Conservation (phyloP, 768 basidiomycete species). For the Hirschioporus abietinus region DNA sequence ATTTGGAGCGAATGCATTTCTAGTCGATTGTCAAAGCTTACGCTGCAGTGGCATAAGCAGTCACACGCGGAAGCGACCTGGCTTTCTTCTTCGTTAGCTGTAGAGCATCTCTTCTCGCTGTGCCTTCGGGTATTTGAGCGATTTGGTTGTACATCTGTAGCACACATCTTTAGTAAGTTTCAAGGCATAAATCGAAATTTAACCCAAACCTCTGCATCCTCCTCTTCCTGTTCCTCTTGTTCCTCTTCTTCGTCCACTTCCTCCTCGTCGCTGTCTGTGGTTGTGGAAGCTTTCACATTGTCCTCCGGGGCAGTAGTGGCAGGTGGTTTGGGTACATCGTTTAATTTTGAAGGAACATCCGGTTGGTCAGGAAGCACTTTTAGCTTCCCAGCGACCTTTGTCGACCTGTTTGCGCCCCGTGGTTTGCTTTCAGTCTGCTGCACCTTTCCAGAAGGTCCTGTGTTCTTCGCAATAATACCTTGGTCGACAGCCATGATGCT, state of each 20-base stretch:
- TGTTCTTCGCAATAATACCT: not conserved
- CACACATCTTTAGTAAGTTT: slow-evolving; percentile 4
- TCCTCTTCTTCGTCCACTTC: slow-evolving; percentile 60
- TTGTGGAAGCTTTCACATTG: slow-evolving; percentile 43
- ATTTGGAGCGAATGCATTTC: slow-evolving; percentile 3
- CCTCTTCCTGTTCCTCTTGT: slow-evolving; percentile 45
- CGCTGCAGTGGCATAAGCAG: slow-evolving; percentile 93
- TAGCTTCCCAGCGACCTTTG: slow-evolving; percentile 79
- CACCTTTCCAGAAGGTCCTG: not conserved
- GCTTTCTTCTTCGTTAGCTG: slow-evolving; percentile 92
- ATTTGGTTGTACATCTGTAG: slow-evolving; percentile 88
- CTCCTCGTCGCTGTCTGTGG: slow-evolving; percentile 68
- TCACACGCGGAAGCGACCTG: slow-evolving; percentile 87
- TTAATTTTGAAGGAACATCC: slow-evolving; percentile 35
- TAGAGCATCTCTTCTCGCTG: slow-evolving; percentile 86
- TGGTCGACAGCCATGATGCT: slow-evolving; percentile 2
- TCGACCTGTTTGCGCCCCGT: slow-evolving; percentile 72
- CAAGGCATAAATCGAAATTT: not conserved
- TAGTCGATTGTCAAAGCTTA: slow-evolving; percentile 28
- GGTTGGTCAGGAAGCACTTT: slow-evolving; percentile 87
- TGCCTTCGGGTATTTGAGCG: slow-evolving; percentile 89
- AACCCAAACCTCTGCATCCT: slow-evolving; percentile 50
- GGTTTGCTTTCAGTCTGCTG: slow-evolving; percentile 41
- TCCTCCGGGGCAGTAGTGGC: slow-evolving; percentile 26
- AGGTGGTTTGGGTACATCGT: slow-evolving; percentile 17